Base-by-base conservation (phyloP, 441 rosid species). In the Hura crepitans region DNA sequence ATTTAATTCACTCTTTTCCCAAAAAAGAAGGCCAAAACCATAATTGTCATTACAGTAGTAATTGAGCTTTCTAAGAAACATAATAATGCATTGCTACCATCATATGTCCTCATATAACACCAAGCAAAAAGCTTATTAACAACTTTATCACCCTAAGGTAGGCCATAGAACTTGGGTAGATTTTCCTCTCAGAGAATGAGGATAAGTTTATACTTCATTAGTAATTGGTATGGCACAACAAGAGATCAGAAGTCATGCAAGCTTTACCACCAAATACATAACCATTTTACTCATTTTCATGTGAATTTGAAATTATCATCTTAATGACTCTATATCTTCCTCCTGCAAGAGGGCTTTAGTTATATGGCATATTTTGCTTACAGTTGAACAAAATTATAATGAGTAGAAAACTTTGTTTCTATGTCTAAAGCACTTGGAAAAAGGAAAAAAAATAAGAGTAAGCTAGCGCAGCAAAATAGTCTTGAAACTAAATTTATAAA, bases 111-210 rank as follows among this genome's bases (percentile, higher is more conserved):
- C 61, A 27, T 9, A 56, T 56, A 4, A 25, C 18, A 56, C 61
- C 61, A 56, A 56, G 61, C 61, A 56, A 56, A 56, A 56, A 56
- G n/a, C 35, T 56, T 56, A n/a, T 25, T 56, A 11, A 23, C 58
- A 14, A 30, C 15, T 11, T 27, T 28, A 56, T 56, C 61, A 56
- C 28, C 28, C 35, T 20, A 20, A 51, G 56, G 28, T 51, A 51
- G 56, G 4, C 13, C 11, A 51, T 22, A 22, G 20, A 22, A n/a
- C 35, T 18, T 20, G 6, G 57, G 18, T 15, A 20, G 2, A 53
- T 20, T n/a, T 53, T 42, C 2, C 13, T 12, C 12, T 2, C 6
- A 20, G 27, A n/a, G 25, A 53, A 53, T 23, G 57, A 20, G 11
- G 28, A 53, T 20, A 53, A 1, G 0, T 20, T 53, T 54, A 9